These are phyloP conservation scores for Pelargonium exstipulatum DNA, from an alignment of 441 rosid species.

Conservation along the genomic window DNA sequence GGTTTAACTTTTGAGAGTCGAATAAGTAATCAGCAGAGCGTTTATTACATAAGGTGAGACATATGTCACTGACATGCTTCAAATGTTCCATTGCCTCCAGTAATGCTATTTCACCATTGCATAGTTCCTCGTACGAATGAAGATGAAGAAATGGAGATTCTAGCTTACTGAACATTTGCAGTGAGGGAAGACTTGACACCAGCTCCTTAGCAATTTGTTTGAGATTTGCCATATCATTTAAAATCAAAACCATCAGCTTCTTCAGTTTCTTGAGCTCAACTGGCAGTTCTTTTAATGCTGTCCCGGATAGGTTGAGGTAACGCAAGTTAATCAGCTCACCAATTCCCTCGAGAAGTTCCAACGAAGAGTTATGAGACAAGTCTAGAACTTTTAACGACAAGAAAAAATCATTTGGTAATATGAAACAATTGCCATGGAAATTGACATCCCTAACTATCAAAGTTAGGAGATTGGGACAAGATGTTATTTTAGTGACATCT, in stretches of 20 bases:
- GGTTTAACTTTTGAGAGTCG: neutral
- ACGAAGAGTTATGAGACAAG: constrained; percentile 14
- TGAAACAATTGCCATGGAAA: neutral
- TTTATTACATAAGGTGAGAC: constrained; percentile 9
- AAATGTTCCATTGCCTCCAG: constrained; percentile 10
- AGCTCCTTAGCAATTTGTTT: constrained; percentile 6
- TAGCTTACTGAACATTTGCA: constrained; percentile 14
- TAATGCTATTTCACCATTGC: neutral
- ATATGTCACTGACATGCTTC: constrained; percentile 4
- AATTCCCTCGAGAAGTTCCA: constrained; percentile 14
- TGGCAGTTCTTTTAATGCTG: neutral
- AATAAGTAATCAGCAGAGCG: neutral
- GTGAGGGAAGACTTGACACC: constrained; percentile 14
- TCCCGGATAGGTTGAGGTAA: constrained; percentile 25
- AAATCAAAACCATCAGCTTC: neutral
- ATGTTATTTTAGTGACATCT: neutral
- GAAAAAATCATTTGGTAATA: constrained; percentile 19
- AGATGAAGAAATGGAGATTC: neutral
- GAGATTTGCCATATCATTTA: neutral
- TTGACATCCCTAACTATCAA: constrained; percentile 10
- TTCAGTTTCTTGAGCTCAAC: constrained; percentile 7
- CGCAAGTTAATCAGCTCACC: constrained; percentile 10
- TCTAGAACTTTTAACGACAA: constrained; percentile 19
- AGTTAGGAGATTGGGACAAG: constrained; percentile 16
- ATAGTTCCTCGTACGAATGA: neutral